These are phyloP conservation scores for Eragrostis curvula DNA, from an alignment of 176 grass and related monocot genomes.

Conservation along the genomic window DNA sequence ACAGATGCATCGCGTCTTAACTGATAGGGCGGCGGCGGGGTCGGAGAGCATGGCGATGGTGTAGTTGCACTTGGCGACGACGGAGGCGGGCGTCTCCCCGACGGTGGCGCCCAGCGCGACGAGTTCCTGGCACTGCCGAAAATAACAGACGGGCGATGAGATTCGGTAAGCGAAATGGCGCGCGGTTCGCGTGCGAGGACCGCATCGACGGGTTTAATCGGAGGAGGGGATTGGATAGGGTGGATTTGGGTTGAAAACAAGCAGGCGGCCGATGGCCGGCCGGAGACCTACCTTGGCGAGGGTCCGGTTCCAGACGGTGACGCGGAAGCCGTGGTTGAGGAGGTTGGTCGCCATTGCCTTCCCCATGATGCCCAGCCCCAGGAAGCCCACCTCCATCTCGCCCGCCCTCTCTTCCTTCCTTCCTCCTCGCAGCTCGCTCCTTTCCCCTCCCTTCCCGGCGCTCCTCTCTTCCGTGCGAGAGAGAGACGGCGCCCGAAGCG, in stretches of 20 bases:
- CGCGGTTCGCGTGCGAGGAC: neutral
- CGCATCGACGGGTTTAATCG: neutral
- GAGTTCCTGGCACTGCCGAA: slow-evolving; percentile 77
- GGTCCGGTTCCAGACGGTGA: slow-evolving; percentile 99
- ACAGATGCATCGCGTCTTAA: slow-evolving; percentile 35
- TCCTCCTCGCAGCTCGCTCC: neutral
- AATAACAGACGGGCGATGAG: neutral
- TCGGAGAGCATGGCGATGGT: slow-evolving; percentile 99
- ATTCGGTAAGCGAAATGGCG: neutral
- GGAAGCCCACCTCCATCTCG: slow-evolving; percentile 92
- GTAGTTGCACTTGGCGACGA: slow-evolving; percentile 89
- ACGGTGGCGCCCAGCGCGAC: slow-evolving; percentile 79
- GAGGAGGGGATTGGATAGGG: neutral
- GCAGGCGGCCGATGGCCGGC: neutral
- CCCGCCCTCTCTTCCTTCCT: neutral
- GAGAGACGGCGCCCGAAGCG: neutral
- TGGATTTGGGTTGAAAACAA: neutral
- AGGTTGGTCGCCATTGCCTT: slow-evolving; percentile 94
- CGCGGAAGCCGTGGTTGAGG: slow-evolving; percentile 76
- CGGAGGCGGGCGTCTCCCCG: slow-evolving; percentile 81
- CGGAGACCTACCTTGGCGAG: slow-evolving; percentile 59
- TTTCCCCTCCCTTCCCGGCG: neutral
- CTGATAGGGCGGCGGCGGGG: slow-evolving; percentile 83
- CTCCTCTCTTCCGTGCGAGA: too few species aligned
- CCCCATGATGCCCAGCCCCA: slow-evolving; percentile 95